Conservation (phyloP, 257 asterid genomes). For the Catharanthus roseus region DNA sequence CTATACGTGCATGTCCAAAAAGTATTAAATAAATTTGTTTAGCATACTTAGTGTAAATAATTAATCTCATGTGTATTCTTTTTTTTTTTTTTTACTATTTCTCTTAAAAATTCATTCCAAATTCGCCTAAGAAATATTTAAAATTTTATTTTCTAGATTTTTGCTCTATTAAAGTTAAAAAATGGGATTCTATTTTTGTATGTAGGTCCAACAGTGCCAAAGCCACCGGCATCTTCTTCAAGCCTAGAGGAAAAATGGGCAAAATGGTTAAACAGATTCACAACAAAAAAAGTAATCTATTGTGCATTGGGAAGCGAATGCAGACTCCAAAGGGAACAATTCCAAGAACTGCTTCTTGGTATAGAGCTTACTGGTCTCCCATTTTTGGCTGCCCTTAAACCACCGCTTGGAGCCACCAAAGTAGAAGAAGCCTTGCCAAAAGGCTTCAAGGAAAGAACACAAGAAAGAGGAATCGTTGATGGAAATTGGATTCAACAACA, state of each 20-base stretch:
- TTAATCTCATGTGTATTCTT: too few species aligned
- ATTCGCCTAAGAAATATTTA: too few species aligned
- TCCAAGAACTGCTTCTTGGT: constrained; percentile 27
- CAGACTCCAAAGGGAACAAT: constrained; percentile 14
- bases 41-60: too few species aligned
- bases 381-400: constrained; percentile 50
- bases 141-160: too few species aligned
- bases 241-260: constrained; percentile 9
- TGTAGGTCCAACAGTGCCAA: constrained; percentile 22
- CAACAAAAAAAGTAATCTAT: constrained; percentile 7
- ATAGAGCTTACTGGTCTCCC: constrained; percentile 37
- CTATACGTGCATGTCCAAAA: too few species aligned
- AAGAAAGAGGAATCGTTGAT: constrained; percentile 28
- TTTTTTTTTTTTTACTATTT: too few species aligned
- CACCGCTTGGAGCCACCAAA: constrained; percentile 43
- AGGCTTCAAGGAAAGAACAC: constrained; percentile 58
- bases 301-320: constrained; percentile 27
- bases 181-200: too few species aligned
- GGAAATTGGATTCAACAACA: constrained; percentile 69
- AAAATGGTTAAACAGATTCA: constrained; percentile 6
- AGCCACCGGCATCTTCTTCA: neutral
- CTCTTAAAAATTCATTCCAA: too few species aligned
- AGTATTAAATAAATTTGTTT: too few species aligned
- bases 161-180: too few species aligned
- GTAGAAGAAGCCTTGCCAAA: constrained; percentile 68